phyloP scores from a whole-genome alignment of 2,329 filamentous ascomycete genomes.

The Lasiodiplodia hormozganensis region DNA sequence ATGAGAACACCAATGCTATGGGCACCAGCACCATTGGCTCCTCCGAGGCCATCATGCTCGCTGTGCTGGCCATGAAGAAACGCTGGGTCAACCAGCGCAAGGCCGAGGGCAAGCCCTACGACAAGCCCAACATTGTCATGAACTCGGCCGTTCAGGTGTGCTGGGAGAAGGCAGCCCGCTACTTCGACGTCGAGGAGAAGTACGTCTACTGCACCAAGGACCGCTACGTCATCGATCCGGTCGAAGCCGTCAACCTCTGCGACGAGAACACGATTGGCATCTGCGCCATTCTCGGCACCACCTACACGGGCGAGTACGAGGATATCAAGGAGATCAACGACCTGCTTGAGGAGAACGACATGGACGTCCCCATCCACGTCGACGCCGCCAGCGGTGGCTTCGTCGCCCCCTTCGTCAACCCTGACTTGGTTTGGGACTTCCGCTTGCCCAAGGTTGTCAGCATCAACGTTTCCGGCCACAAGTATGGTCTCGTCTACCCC shows the following conservation, averaged over 20 bases:
- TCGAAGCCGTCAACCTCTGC: conserved; percentile 66
- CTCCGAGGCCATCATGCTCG: conserved; percentile 87
- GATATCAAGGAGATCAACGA: conserved; percentile 93
- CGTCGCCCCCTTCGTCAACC: conserved; percentile 88
- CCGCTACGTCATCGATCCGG: conserved; percentile 69
- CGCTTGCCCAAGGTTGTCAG: conserved; percentile 85
- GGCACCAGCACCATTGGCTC: conserved; percentile 90
- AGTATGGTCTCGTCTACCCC: conserved; percentile 72
- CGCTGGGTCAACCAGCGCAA: conserved; percentile 88
- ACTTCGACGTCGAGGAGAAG: conserved; percentile 93
- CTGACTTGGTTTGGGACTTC: conserved; percentile 90
- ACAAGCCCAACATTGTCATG: conserved; percentile 92
- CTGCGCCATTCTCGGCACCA: conserved; percentile 88
- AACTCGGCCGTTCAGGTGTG: conserved; percentile 94
- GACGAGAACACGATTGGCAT: conserved; percentile 86
- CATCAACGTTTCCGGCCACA: conserved; percentile 95
- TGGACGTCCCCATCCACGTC: conserved; percentile 90
- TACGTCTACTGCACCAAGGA: conserved; percentile 69
- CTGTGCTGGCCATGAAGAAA: conserved; percentile 90
- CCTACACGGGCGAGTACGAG: conserved; percentile 95
- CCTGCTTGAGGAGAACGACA: conserved; percentile 73
- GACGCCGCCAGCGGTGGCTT: conserved; percentile 93
- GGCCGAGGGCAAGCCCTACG: conserved; percentile 80
- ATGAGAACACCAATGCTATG: conserved; percentile 68
- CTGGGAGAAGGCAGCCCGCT: conserved; percentile 88